A percentile compares a stretch with the other conserved stretches of the same genome.
Evolutionary conservation across 305 asterid genomes (phyloP).

Genomic region (Plantago lanceolata): DNA sequence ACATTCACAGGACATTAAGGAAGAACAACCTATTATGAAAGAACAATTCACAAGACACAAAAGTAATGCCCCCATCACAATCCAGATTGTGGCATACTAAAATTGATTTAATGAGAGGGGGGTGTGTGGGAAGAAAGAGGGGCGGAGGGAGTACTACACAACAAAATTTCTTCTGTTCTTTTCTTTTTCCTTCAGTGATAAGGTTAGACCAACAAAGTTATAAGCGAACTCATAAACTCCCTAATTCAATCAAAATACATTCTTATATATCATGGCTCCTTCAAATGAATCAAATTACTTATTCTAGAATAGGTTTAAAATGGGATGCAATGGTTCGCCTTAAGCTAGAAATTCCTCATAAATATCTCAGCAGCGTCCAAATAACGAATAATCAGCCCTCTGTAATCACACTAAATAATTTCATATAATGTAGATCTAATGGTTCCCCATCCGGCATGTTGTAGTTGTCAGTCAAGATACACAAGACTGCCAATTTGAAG

Average conservation of each 20-base stretch:
- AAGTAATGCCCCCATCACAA: too few species aligned
- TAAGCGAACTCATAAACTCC: neutral
- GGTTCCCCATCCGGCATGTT: too few species aligned
- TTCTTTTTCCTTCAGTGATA: too few species aligned
- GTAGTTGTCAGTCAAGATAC: neutral
- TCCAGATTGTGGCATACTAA: too few species aligned
- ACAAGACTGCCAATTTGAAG: neutral
- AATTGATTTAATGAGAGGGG: too few species aligned
- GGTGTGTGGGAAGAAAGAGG: too few species aligned
- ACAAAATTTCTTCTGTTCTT: too few species aligned
- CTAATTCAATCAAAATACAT: too few species aligned
- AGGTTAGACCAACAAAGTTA: neutral
- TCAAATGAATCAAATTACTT: neutral
- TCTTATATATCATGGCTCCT: neutral
- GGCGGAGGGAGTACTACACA: too few species aligned
- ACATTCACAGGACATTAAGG: too few species aligned
- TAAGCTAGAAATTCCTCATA: neutral
- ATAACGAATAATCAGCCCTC: neutral
- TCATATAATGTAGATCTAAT: neutral
- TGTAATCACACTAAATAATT: neutral
- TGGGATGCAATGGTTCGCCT: neutral
- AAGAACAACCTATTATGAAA: too few species aligned
- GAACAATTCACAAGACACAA: too few species aligned
- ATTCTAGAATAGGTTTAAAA: neutral
- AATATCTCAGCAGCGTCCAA: neutral